Percentiles rank a stretch among this genome's conserved stretches.
These are phyloP conservation scores for Claviceps humidiphila DNA, from an alignment of 2,329 filamentous ascomycete genomes.

Conservation along the genomic window DNA sequence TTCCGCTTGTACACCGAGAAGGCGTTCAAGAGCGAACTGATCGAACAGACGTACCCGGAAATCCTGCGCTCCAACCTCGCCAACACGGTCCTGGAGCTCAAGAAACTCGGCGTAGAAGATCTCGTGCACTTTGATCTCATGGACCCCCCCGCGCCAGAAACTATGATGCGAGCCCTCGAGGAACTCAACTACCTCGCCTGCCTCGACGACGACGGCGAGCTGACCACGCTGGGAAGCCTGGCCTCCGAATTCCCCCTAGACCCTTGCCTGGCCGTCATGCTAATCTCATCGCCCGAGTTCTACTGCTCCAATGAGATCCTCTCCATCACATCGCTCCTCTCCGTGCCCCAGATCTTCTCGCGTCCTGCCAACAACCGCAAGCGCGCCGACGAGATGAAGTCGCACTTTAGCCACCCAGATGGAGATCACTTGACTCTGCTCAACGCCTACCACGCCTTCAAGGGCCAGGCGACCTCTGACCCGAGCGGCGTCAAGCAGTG, in stretches of 20 bases:
- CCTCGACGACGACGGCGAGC: constrained; percentile 87
- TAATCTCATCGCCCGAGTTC: constrained; percentile 94
- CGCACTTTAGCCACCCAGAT: constrained; percentile 79
- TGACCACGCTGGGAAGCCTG: constrained; percentile 72
- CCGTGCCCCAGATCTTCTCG: constrained; percentile 86
- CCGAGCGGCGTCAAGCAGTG: constrained; percentile 67
- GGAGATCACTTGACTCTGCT: constrained; percentile 93
- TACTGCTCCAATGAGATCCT: constrained; percentile 98
- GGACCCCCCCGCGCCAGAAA: constrained; percentile 96
- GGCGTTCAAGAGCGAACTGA: constrained; percentile 95
- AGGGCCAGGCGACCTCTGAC: constrained; percentile 46
- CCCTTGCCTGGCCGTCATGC: constrained; percentile 88
- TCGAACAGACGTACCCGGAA: constrained; percentile 93
- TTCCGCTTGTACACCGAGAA: constrained; percentile 92
- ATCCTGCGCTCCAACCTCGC: constrained; percentile 89
- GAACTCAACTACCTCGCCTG: constrained; percentile 96
- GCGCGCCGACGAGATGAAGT: constrained; percentile 95
- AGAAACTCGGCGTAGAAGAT: constrained; percentile 92
- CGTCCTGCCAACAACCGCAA: constrained; percentile 76
- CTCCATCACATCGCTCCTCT: constrained; percentile 85
- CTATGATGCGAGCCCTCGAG: constrained; percentile 92
- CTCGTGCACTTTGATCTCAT: constrained; percentile 97
- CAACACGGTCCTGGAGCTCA: constrained; percentile 88
- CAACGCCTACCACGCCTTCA: constrained; percentile 97
- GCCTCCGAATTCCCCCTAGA: constrained; percentile 95